A percentile compares a stretch with the other conserved stretches of the same genome.
Evolutionary conservation across 805 yeast species (phyloP).

Genomic region (Clavispora fructus): DNA sequence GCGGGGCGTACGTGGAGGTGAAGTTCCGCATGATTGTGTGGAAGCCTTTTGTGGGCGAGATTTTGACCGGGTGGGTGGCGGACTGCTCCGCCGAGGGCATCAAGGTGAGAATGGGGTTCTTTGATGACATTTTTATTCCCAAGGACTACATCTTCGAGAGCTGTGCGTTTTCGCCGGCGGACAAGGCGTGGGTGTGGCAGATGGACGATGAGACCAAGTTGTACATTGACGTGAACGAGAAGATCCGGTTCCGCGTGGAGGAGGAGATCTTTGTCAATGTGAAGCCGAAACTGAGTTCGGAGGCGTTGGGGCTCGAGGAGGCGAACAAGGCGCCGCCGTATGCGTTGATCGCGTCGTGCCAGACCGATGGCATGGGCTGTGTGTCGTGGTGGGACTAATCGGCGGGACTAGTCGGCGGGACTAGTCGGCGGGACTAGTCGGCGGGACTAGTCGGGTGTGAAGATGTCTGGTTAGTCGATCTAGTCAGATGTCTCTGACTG

Average conservation of each 20-base stretch:
- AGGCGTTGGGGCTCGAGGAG: constrained; percentile 37
- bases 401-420: neutral
- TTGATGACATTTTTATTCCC: constrained; percentile 90
- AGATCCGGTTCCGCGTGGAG: constrained; percentile 86
- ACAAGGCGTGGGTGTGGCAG: constrained; percentile 96
- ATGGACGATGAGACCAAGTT: constrained; percentile 69
- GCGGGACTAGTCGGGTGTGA: no score
- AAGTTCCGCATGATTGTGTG: constrained; percentile 74
- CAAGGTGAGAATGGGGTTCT: constrained; percentile 77
- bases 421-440: no score
- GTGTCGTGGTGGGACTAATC: constrained; percentile 89
- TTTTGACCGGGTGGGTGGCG: constrained; percentile 87
- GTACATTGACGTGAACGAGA: constrained; percentile 85
- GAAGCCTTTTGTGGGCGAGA: constrained; percentile 93
- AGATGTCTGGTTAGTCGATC: no score
- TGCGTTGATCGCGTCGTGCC: constrained; percentile 83
- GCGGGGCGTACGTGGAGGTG: constrained; percentile 75
- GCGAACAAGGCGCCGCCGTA: constrained; percentile 65
- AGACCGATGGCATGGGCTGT: constrained; percentile 94
- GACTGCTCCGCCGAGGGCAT: constrained; percentile 86
- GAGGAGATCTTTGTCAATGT: constrained; percentile 80
- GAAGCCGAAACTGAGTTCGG: constrained; percentile 69
- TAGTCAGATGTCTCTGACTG: no score
- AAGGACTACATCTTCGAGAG: constrained; percentile 75
- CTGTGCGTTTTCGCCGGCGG: constrained; percentile 61